Percentiles rank a stretch among this genome's conserved stretches.
Conservation (phyloP, 495 filamentous ascomycete genomes). For the Tricharina praecox region DNA sequence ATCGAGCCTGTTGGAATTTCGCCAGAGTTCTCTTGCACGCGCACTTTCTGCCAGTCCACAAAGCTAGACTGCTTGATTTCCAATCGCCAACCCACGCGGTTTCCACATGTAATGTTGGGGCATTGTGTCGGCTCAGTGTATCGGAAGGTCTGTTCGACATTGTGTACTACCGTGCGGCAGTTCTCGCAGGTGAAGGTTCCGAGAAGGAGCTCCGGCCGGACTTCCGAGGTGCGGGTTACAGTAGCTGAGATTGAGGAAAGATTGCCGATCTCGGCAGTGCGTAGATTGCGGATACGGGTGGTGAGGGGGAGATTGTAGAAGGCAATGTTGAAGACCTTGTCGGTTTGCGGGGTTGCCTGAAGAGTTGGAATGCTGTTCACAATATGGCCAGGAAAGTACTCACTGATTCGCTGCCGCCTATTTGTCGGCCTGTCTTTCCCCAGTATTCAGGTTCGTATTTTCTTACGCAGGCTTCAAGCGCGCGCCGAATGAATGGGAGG, state of each 20-base stretch:
- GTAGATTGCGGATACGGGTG: conserved; percentile 71
- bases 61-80: conserved; percentile 96
- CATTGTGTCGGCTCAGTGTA: conserved; percentile 96
- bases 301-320: conserved; percentile 97
- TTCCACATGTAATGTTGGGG: conserved; percentile 78
- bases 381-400: not conserved
- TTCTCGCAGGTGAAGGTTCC: conserved; percentile 85
- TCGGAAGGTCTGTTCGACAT: conserved; percentile 93
- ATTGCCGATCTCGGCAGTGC: conserved; percentile 80
- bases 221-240: conserved; percentile 89
- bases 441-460: conserved; percentile 89
- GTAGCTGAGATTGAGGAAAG: conserved; percentile 91
- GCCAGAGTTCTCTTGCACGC: conserved; percentile 91
- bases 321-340: conserved; percentile 85
- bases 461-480: conserved; percentile 79
- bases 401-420: conserved; percentile 15
- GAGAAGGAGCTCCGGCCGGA: conserved; percentile 78
- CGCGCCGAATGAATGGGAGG: conserved; percentile 76
- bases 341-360: conserved; percentile 61
- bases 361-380: conserved; percentile 21
- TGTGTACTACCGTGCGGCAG: conserved; percentile 62
- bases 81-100: conserved; percentile 76
- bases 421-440: conserved; percentile 21
- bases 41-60: conserved; percentile 96
- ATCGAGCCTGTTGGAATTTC: conserved; percentile 98